These are phyloP conservation scores for Penicillium dipodomyicola DNA, from an alignment of 495 filamentous ascomycete genomes.

Conservation along the genomic window DNA sequence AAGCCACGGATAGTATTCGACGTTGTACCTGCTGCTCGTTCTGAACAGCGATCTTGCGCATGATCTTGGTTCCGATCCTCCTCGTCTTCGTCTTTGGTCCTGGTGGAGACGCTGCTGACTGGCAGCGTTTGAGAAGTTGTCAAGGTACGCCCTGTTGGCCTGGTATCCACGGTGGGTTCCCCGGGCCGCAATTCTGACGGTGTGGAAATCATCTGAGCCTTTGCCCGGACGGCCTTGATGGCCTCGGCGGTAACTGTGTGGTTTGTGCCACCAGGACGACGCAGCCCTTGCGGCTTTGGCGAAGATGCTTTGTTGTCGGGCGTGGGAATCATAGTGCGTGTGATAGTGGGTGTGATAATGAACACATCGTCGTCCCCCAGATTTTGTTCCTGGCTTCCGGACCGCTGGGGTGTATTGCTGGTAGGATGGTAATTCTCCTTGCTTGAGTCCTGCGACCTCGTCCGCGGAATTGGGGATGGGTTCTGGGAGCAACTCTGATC, in stretches of 20 bases:
- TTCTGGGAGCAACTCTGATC: conserved; percentile 27
- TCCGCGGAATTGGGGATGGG: conserved; percentile 18
- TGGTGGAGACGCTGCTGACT: neutral
- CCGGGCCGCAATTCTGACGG: conserved; percentile 34
- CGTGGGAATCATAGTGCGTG: conserved; percentile 37
- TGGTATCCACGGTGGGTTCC: conserved; percentile 26
- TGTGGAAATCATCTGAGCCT: conserved; percentile 32
- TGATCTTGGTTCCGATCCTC: conserved; percentile 4
- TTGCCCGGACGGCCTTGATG: conserved; percentile 33
- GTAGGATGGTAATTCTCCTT: conserved; percentile 31
- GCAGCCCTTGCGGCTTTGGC: conserved; percentile 24
- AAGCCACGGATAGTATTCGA: conserved; percentile 38
- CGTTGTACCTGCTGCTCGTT: conserved; percentile 16
- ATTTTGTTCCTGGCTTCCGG: conserved; percentile 20
- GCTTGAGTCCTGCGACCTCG: conserved; percentile 18
- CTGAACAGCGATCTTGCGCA: neutral
- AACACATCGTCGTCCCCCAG: conserved; percentile 42
- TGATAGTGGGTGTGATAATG: conserved; percentile 53
- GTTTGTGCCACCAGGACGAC: conserved; percentile 28
- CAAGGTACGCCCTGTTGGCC: conserved; percentile 25
- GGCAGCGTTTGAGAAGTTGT: conserved; percentile 22
- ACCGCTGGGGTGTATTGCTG: conserved; percentile 11
- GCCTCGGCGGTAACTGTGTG: conserved; percentile 29
- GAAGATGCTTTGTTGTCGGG: conserved; percentile 19
- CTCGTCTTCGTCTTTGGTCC: conserved; percentile 8